Evolutionary conservation across 768 basidiomycete species (phyloP).

Genomic region (Lentinula sp.): DNA sequence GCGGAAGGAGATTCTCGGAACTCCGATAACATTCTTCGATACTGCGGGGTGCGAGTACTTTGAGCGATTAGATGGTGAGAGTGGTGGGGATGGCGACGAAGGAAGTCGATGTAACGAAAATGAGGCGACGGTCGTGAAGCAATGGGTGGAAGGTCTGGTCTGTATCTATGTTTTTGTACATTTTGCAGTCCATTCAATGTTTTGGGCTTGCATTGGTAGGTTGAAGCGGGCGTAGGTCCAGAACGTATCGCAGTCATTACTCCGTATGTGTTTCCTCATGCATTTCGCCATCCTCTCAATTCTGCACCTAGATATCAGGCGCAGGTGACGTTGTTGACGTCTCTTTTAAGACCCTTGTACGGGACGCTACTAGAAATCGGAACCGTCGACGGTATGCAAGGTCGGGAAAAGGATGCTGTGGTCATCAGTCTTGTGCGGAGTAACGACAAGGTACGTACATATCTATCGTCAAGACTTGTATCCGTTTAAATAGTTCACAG

Average conservation of each 20-base stretch:
- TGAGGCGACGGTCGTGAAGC: constrained; percentile 79
- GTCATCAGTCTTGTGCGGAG: constrained; percentile 91
- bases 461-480: neutral
- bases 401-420: constrained; percentile 91
- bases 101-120: constrained; percentile 37
- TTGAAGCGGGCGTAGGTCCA: constrained; percentile 53
- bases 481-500: constrained; percentile 24
- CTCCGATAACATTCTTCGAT: constrained; percentile 88
- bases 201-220: constrained; percentile 26
- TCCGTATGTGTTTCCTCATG: constrained; percentile 42
- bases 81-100: constrained; percentile 33
- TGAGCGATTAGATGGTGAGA: constrained; percentile 70
- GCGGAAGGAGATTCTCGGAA: constrained; percentile 63
- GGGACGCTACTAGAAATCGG: constrained; percentile 80
- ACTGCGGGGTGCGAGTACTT: constrained; percentile 93
- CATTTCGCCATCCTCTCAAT: neutral
- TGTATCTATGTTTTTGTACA: neutral
- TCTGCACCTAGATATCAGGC: constrained; percentile 70
- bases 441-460: constrained; percentile 62
- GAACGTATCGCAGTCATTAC: constrained; percentile 84
- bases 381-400: constrained; percentile 96
- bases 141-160: constrained; percentile 80
- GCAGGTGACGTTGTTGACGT: constrained; percentile 81
- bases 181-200: no score
- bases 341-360: constrained; percentile 65